phyloP scores from a whole-genome alignment of 2,329 filamentous ascomycete genomes.

The Cladophialophora psammophila region DNA sequence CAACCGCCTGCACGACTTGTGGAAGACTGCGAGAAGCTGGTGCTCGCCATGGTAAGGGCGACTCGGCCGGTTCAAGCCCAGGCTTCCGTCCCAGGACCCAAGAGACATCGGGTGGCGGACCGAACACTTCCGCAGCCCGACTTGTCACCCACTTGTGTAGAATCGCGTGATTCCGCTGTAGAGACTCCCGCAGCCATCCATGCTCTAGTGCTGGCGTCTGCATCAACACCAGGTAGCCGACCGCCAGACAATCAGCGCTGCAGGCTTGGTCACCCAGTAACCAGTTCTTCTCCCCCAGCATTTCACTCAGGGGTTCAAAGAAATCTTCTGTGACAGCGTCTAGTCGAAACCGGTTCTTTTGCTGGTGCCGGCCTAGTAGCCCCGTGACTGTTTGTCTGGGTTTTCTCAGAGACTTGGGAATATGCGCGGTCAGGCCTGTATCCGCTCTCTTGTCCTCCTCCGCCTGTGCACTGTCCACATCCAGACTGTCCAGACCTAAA shows the following conservation, averaged over 20 bases:
- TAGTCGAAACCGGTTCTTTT: conserved; percentile 76
- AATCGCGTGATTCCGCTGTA: conserved; percentile 58
- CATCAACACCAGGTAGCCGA: conserved; percentile 81
- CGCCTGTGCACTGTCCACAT: conserved; percentile 62
- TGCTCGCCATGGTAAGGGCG: conserved; percentile 37
- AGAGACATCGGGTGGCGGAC: conserved; percentile 40
- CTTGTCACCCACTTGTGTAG: conserved; percentile 56
- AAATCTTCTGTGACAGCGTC: conserved; percentile 75
- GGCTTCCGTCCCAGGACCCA: conserved; percentile 13
- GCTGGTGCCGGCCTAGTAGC: conserved; percentile 71
- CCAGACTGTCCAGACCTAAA: conserved; percentile 72
- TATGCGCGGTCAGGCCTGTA: conserved; percentile 46
- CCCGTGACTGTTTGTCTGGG: conserved; percentile 66
- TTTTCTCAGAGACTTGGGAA: conserved; percentile 59
- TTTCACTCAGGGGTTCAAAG: conserved; percentile 72
- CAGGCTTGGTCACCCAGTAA: conserved; percentile 62
- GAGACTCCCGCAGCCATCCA: conserved; percentile 66
- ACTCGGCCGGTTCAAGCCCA: neutral
- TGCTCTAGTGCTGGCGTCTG: conserved; percentile 67
- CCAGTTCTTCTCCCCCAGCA: conserved; percentile 64
- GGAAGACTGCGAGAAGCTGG: conserved; percentile 18
- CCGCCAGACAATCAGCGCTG: conserved; percentile 78
- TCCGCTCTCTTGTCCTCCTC: conserved; percentile 48
- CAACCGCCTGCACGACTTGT: conserved; percentile 24
- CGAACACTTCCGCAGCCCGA: conserved; percentile 50